Evolutionary conservation across 768 basidiomycete genomes (phyloP), one percentile per base, ranked within the genome.

Genomic region (Hydnomerulius pinastri): DNA sequence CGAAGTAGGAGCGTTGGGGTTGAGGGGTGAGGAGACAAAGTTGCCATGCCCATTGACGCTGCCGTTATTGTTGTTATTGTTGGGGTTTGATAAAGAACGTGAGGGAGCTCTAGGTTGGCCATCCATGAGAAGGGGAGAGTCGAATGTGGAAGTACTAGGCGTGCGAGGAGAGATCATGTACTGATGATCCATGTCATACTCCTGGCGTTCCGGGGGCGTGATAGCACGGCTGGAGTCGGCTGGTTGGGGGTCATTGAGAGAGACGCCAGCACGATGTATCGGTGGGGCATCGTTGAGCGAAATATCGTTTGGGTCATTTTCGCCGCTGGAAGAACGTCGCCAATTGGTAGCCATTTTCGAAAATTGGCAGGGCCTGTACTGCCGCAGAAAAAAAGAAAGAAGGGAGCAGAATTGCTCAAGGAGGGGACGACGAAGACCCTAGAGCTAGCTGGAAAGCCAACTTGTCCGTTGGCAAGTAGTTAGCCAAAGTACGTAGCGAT

Each of bases 11-110:
- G 62, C 23, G 53, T 73, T 72, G 17, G 81, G 79, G 47, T 82
- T 81, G 40, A 82, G 69, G 1, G 81, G 81, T 5, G 81, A 81
- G 23, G 80, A 76, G 35, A 76, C 68, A 57, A 79, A 80, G 45
- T 55, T 67, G 10, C 43, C 46, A 43, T 32, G 52, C n/a, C n/a
- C n/a, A n/a, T n/a, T n/a, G n/a, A n/a, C n/a, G n/a, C n/a, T n/a
- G n/a, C n/a, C n/a, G n/a, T n/a, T n/a, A n/a, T n/a, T n/a, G n/a
- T n/a, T n/a, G n/a, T n/a, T n/a, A n/a, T n/a, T n/a, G 39, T 20
- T 17, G 33, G 56, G n/a, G 46, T 57, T 40, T 23, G 70, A 43
- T 9, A 59, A 50, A 24, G 71, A 64, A 36, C 59, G 66, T 38
- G 70, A 63, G 37, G 65, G 59, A 15, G 59, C 44, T 43, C 50